These are phyloP conservation scores for Podospora bellae-mahoneyi DNA, from an alignment of 495 filamentous ascomycete genomes.

Conservation along the genomic window DNA sequence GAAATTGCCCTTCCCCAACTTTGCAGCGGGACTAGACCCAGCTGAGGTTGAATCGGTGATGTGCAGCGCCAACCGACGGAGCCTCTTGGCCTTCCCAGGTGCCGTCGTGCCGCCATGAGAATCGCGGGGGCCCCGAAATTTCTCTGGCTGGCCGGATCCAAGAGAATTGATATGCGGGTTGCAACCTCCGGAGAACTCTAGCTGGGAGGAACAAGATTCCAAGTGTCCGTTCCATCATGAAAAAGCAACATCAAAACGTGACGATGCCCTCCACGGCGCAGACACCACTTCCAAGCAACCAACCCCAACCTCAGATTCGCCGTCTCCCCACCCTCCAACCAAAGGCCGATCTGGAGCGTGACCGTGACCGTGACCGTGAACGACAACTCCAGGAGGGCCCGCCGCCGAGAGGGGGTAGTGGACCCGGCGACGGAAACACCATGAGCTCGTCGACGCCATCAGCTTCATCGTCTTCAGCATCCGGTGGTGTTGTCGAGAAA, in stretches of 20 bases:
- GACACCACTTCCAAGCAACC: background rate
- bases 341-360: background rate
- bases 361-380: background rate
- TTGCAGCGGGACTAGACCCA: background rate
- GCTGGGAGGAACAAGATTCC: background rate
- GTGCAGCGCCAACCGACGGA: too few species aligned
- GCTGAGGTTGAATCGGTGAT: background rate
- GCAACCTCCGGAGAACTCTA: background rate
- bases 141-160: background rate
- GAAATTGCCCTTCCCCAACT: background rate
- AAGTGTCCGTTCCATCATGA: background rate
- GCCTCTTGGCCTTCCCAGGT: background rate
- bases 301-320: background rate
- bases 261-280: background rate
- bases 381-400: background rate
- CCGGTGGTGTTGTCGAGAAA: slow-evolving; percentile 14
- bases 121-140: background rate
- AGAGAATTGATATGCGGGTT: background rate
- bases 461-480: background rate
- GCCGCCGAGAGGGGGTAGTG: background rate
- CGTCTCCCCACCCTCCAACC: background rate
- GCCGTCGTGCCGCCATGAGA: background rate
- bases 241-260: background rate
- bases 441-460: background rate
- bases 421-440: background rate